Evolutionary conservation across 768 basidiomycete genomes (phyloP), one percentile per base, ranked within the genome.

Genomic region (Russula griseocarnosa): DNA sequence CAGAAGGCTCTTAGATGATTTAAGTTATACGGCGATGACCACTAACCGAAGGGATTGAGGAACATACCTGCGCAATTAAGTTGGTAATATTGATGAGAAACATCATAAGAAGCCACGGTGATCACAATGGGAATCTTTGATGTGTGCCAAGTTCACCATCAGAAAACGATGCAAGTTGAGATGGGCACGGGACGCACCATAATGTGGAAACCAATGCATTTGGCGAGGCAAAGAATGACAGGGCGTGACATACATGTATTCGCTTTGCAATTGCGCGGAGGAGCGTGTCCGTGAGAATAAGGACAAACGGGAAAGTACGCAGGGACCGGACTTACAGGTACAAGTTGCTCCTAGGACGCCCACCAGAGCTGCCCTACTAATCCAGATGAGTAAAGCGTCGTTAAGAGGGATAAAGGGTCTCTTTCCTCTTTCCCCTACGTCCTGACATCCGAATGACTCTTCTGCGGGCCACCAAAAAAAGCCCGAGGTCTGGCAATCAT

Each of bases 401-500:
- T 28, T 28, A 28, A 28, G 1, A 10, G 20, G 20, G 9, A 63
- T n/a, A 14, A 28, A 9, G 28, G 3, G 18, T 2, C 22, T 58
- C 79, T 52, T 66, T n/a, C n/a, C n/a, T n/a, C n/a, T 70, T 78
- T 74, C 22, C 58, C 69, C 16, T 67, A 72, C 4, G 69, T 76
- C 11, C 57, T 74, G 30, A 64, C 65, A 11, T 64, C 57, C 13
- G 58, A 51, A 6, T 28, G 62, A 5, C 38, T n/a, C 20, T n/a
- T 55, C 62, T 11, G 58, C 24, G 42, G 61, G 38, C 49, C 55
- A 3, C 86, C 87, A 68, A 97, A 95, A 9, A 95, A 68, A 57
- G 85, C 84, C 0, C 80, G 75, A 0, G 94, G 94, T 40, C 90
- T 79, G 11, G 92, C 90, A 55, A 97, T 91, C 9, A 94, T n/a